Percentiles rank a stretch among this genome's conserved stretches.
Conservation (phyloP, 495 filamentous ascomycete genomes). For the Penicillium soppii region DNA sequence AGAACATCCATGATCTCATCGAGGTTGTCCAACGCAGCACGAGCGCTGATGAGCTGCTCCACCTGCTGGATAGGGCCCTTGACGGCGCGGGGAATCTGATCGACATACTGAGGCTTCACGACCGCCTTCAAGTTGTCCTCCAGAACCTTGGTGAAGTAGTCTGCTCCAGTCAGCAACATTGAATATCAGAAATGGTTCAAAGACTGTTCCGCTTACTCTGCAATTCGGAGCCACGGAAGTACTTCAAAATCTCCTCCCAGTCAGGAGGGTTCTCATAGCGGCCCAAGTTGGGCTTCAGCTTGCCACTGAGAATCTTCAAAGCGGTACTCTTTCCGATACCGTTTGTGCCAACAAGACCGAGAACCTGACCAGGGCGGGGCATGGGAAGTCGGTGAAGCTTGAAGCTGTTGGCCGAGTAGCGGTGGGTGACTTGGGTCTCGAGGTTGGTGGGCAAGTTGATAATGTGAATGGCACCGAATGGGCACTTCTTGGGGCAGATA, state of each 20-base stretch:
- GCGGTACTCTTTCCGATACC: constrained; percentile 99
- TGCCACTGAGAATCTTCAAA: constrained; percentile 95
- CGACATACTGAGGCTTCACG: constrained; percentile 98
- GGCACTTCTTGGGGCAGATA: constrained; percentile 99
- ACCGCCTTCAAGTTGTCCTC: constrained; percentile 96
- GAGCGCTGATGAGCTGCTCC: constrained; percentile 68
- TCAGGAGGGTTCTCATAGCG: constrained; percentile 94
- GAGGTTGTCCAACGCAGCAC: constrained; percentile 74
- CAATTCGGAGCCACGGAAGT: constrained; percentile 95
- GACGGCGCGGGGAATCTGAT: constrained; percentile 92
- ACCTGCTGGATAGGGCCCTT: constrained; percentile 75
- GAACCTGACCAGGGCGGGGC: constrained; percentile 92
- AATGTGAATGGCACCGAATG: constrained; percentile 98
- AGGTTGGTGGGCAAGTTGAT: constrained; percentile 99
- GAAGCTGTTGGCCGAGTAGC: constrained; percentile 99
- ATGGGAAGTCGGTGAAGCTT: constrained; percentile 96
- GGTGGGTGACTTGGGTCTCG: constrained; percentile 94
- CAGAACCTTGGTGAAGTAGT: constrained; percentile 97
- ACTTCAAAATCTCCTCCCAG: constrained; percentile 98
- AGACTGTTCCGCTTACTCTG: constrained; percentile 64
- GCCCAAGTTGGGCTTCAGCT: constrained; percentile 96
- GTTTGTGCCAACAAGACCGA: constrained; percentile 96
- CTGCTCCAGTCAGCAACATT: constrained; percentile 40
- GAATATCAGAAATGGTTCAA: neutral
- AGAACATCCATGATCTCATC: constrained; percentile 82